These are phyloP conservation scores for Trichosporon ovoides DNA, from an alignment of 1,284 basidiomycete genomes.

Conservation along the genomic window DNA sequence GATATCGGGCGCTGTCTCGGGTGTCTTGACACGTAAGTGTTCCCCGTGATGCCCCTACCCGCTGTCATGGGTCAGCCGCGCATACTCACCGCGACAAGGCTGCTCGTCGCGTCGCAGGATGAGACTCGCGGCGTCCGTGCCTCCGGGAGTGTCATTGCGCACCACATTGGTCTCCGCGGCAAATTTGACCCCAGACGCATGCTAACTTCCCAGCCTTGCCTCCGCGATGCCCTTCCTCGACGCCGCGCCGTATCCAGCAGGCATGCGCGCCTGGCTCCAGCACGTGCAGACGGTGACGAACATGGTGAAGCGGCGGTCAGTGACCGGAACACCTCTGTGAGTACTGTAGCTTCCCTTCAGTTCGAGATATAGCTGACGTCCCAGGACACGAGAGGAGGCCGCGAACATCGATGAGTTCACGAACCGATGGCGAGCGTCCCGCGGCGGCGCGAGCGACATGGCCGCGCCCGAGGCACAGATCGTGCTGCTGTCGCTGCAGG, in stretches of 20 bases:
- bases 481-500: neutral
- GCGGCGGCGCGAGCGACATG: neutral
- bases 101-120: neutral
- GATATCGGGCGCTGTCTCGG: neutral
- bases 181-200: no score
- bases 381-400: neutral
- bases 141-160: no score
- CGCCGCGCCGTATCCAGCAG: neutral
- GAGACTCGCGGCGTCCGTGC: neutral
- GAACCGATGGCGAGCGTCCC: neutral
- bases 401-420: neutral
- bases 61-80: neutral
- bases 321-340: neutral
- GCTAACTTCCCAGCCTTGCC: neutral
- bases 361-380: neutral
- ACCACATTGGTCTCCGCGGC: no score
- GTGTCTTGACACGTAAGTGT: conserved; percentile 1
- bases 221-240: conserved; percentile 1
- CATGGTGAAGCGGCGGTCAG: neutral
- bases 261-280: conserved; percentile 1
- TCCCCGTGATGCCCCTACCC: neutral
- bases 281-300: neutral
- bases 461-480: neutral
- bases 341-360: neutral
- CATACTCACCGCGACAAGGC: no score